Base-by-base conservation (phyloP, 441 rosid species). In the Populus tomentosa region DNA sequence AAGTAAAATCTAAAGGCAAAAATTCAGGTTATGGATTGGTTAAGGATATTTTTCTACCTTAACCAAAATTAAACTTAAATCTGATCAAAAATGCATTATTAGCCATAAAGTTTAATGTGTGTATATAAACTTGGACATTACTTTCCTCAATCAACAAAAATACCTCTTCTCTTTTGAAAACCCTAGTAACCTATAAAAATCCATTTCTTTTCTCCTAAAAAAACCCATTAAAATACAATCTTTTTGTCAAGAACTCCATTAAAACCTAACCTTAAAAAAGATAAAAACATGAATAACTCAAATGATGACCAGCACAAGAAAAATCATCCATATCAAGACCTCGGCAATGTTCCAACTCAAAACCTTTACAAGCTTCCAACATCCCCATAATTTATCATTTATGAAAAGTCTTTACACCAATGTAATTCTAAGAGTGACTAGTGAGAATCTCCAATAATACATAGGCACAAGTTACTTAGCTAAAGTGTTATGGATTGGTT, bases 341-440 rank as follows among this genome's bases (percentile, higher is more conserved):
- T 87, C 80, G 63, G 72, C 66, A 79, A 84, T 76, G 71, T 81
- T 59, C 91, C 89, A 3, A 78, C 83, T 35, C 83, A 83, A 65
- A 78, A 67, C 74, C 86, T 89, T 20, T 89, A 89, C 78, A 83
- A 84, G 42, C 83, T 89, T 64, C 88, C 92, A 32, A 85, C 91
- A 10, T 85, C 94, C 42, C 94, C 91, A 2, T 87, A 90, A 46
- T 86, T 70, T 78, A 89, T 90, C 40, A 88, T 86, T 74, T 73
- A 82, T 2, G 91, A 90, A 76, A 91, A 89, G 68, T 83, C 89
- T 32, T 64, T 64, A 0, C 82, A 64, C 62, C 84, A 77, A 30
- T 91, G 83, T 73, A 86, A 88, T 20, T 71, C 89, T 70, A 87
- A 90, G 90, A 38, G 42, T 33, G 36, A 33, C 7, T 33, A 82